Evolutionary conservation across 345 rosid species (phyloP), one percentile per base, ranked within the genome.

Genomic region (thale cress (Arabidopsis thaliana)): DNA sequence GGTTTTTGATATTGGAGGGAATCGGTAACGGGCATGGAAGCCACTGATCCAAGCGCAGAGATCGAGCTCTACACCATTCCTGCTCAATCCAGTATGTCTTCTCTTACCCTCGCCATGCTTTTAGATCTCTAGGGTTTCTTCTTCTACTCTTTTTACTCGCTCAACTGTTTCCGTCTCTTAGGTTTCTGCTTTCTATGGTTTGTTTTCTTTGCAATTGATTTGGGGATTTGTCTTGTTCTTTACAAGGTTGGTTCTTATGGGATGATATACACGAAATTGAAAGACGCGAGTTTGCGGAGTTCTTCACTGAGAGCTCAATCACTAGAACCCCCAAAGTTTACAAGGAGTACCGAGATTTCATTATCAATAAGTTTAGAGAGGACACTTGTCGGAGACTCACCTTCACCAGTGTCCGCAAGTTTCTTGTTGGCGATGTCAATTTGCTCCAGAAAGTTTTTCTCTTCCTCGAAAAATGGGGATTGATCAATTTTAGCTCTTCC

Each of bases 221-320:
- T 72, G 63, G 61, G 59, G 73, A 25, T 22, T 13, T 34, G 53
- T 8, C 10, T 24, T 73, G n/a, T n/a, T n/a, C n/a, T n/a, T n/a
- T n/a, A n/a, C n/a, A n/a, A 89, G 97, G 93, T 80, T 95, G 98
- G 98, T 95, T 95, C 75, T 64, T 83, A 34, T 95, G 99, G 99
- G 89, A 85, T 72, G 96, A 92, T 48, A 92, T 95, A 46, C 97
- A 95, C 87, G 94, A 90, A 68, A 89, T 84, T 2, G 99, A 95
- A 82, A 80, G 91, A 77, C 76, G 61, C 34, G 89, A 86, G 20
- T 75, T 95, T 53, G 83, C 75, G 59, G 98, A 92, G 71, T 92
- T 92, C 83, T 95, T 90, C 83, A 91, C 83, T 55, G 91, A 89
- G 55, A 87, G 85, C 80, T 92, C 99, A 14, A 86, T 92, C 51